phyloP scores from a whole-genome alignment of 345 rosid species.

The Cardamine chenopodiifolia region DNA sequence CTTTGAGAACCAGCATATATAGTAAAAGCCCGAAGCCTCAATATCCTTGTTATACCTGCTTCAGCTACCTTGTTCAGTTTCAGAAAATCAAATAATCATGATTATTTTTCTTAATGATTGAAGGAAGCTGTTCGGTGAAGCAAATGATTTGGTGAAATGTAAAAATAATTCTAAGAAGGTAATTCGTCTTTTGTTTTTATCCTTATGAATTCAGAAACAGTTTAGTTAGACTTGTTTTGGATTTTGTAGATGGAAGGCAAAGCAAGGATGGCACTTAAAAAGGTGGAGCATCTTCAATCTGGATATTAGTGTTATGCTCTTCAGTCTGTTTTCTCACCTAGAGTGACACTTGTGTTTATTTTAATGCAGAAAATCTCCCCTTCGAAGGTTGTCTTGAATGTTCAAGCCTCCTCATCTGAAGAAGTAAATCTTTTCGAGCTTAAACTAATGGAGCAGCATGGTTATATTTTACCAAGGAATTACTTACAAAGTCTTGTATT shows the following conservation, averaged over 20 bases:
- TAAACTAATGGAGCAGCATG: conserved; percentile 6
- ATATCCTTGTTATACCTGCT: neutral
- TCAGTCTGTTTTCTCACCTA: neutral
- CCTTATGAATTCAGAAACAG: neutral
- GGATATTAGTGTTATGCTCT: conserved; percentile 4
- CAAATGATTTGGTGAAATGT: conserved; percentile 40
- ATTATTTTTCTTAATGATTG: conserved; percentile 24
- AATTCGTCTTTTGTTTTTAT: conserved; percentile 16
- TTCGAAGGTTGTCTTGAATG: conserved; percentile 36
- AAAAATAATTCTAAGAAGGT: conserved; percentile 56
- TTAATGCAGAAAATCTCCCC: conserved; percentile 46
- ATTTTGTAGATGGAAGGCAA: conserved; percentile 32
- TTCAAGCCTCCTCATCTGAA: conserved; percentile 33
- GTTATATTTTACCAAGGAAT: neutral
- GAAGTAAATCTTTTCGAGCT: conserved; percentile 41
- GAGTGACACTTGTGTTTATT: conserved; percentile 9
- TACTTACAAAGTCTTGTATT: conserved; percentile 25
- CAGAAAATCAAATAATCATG: neutral
- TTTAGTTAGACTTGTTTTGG: conserved; percentile 19
- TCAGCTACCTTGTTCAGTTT: conserved; percentile 17
- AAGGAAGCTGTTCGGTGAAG: conserved; percentile 67
- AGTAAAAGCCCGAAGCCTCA: neutral
- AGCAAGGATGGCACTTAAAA: conserved; percentile 17
- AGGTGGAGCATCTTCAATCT: conserved; percentile 21
- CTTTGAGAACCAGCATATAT: neutral